Conservation (phyloP, 1,284 basidiomycete genomes). For the Ganoderma lucidum region DNA sequence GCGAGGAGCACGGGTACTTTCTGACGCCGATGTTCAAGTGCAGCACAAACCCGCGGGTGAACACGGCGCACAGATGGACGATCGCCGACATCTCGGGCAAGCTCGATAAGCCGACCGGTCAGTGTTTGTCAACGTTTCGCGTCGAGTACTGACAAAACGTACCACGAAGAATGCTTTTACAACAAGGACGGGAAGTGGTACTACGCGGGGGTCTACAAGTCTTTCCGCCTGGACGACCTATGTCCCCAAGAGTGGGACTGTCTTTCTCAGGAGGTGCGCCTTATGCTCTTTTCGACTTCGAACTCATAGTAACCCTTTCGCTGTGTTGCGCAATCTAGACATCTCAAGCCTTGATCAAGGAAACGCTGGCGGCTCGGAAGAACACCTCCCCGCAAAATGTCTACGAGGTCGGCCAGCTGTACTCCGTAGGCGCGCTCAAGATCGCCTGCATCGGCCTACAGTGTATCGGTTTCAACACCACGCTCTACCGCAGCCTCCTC, state of each 20-base stretch:
- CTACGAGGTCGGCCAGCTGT: constrained; percentile 76
- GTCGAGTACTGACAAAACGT: not conserved
- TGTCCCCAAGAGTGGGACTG: constrained; percentile 72
- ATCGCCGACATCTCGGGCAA: constrained; percentile 63
- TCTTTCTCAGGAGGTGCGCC: constrained; percentile 65
- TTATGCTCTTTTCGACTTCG: not conserved
- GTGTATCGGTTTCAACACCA: constrained; percentile 73
- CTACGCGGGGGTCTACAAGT: constrained; percentile 78
- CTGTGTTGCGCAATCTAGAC: constrained; percentile 51
- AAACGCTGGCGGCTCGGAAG: constrained; percentile 72
- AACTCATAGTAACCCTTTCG: too few species aligned
- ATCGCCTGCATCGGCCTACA: constrained; percentile 76
- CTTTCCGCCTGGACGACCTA: constrained; percentile 68
- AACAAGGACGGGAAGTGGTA: constrained; percentile 82
- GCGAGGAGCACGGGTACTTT: constrained; percentile 81
- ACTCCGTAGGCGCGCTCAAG: constrained; percentile 72
- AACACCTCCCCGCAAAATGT: constrained; percentile 78
- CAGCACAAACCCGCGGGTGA: constrained; percentile 74
- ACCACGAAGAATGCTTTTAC: constrained; percentile 73
- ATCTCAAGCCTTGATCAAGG: constrained; percentile 68
- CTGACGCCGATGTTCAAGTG: constrained; percentile 77
- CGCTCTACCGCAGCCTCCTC: constrained; percentile 65
- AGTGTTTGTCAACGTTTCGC: not conserved
- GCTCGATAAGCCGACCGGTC: constrained; percentile 70
- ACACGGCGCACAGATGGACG: constrained; percentile 76